Base-by-base conservation (phyloP, 495 filamentous ascomycete species). In the Hypomontagnella submonticulosa region DNA sequence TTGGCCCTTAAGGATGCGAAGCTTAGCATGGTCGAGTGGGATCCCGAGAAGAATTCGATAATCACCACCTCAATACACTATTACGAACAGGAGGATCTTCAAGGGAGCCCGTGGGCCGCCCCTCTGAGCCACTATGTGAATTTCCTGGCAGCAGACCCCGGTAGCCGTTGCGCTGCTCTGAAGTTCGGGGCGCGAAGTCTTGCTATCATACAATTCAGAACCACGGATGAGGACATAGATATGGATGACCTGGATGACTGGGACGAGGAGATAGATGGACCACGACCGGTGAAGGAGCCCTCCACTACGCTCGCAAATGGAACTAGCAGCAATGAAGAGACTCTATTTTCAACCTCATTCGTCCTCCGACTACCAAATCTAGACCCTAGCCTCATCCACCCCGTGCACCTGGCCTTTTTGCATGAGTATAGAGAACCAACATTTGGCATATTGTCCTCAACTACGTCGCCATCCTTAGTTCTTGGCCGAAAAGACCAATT, bases 361-460 rank as follows among this genome's bases (percentile, higher is more conserved):
- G 92, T 96, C 60, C 81, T 97, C 57, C 88, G 92, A 49, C 79
- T 97, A 73, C 89, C 92, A 52, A 85, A 90, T 67, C 83, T 99
- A 74, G 94, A 99, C 70, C 91, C 93, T 66, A 87, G 84, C 57
- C 83, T 98, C 59, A 84, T 90, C 47, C 89, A 97, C 76, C 92
- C 93, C 40, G 89, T 97, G 73, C 92, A 95, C 68, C 84, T 99
- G 69, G 88, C 91, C 37, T 99, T 99, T 76, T 83, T 99, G 60
- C 86, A 97, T 80, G 94, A 97, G 79, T 99, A 98, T 75, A 89
- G 95, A 60, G 95, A 97, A 76, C 95, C 95, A 20, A 97, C 95
- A 1, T 97, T 99, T 77, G 95, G 95, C 34, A 92, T 99, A 63
- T 77, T 99, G 41, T 96, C 92, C 55, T 89, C 92, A 1, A 86